A percentile compares a stretch with the other conserved stretches of the same genome.
Conservation (phyloP, 2,329 filamentous ascomycete species). For the Ciborinia camelliae region DNA sequence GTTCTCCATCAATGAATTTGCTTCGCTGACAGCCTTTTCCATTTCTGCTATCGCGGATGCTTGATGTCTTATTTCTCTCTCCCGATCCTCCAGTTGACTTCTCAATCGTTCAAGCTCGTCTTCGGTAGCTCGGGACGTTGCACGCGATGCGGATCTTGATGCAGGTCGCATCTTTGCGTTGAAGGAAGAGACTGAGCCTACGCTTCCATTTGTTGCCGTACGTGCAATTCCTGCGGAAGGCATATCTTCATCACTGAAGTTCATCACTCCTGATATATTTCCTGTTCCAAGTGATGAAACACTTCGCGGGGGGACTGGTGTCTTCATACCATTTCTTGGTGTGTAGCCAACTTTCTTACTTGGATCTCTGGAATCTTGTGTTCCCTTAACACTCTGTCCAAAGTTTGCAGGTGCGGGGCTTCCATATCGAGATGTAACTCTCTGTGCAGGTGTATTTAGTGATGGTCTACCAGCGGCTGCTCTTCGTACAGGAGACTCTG, state of each 20-base stretch:
- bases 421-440: slow-evolving; percentile 55
- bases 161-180: slow-evolving; percentile 50
- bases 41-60: slow-evolving; percentile 79
- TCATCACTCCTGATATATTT: slow-evolving; percentile 36
- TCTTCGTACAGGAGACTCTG: slow-evolving; percentile 79
- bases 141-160: slow-evolving; percentile 41
- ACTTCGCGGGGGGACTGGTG: slow-evolving; percentile 55
- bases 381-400: slow-evolving; percentile 60
- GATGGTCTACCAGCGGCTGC: slow-evolving; percentile 57
- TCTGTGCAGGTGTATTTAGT: slow-evolving; percentile 51
- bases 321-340: slow-evolving; percentile 47
- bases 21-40: slow-evolving; percentile 80
- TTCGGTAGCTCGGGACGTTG: slow-evolving; percentile 46
- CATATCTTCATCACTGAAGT: slow-evolving; percentile 55
- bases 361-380: slow-evolving; percentile 52
- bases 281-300: slow-evolving; percentile 54
- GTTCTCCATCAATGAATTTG: slow-evolving; percentile 66
- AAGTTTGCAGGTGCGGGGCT: slow-evolving; percentile 62
- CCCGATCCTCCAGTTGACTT: slow-evolving; percentile 74
- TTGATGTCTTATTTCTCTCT: slow-evolving; percentile 86
- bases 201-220: slow-evolving; percentile 49
- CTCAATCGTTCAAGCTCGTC: slow-evolving; percentile 73
- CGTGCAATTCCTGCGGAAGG: slow-evolving; percentile 52
- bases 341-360: slow-evolving; percentile 48
- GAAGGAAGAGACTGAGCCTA: slow-evolving; percentile 54